Conservation (phyloP, 129 eudicot genomes). For the Escallonia herrerae region DNA sequence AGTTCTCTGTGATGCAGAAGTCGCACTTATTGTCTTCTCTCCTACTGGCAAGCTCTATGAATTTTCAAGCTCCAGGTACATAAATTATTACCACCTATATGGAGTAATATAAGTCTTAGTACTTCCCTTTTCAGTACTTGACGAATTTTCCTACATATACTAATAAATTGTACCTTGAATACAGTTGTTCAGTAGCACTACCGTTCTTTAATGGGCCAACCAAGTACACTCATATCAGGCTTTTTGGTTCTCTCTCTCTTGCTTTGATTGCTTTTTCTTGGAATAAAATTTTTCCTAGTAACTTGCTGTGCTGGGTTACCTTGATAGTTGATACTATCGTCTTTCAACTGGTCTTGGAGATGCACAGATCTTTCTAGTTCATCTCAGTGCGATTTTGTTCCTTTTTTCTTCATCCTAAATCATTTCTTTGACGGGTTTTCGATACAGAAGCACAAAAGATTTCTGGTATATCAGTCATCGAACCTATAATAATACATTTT, state of each 20-base stretch:
- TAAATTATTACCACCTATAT: background rate
- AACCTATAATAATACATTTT: too few species aligned
- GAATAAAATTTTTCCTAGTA: background rate
- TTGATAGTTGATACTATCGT: too few species aligned
- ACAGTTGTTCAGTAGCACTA: too few species aligned
- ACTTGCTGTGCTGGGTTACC: too few species aligned
- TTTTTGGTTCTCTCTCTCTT: background rate
- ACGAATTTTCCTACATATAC: background rate
- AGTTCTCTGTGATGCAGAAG: constrained; percentile 61
- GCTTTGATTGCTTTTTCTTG: too few species aligned
- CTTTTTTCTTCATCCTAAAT: background rate
- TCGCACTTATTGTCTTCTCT: constrained; percentile 56
- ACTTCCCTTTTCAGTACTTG: too few species aligned
- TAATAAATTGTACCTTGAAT: too few species aligned
- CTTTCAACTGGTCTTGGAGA: background rate
- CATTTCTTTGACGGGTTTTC: background rate
- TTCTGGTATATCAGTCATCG: too few species aligned
- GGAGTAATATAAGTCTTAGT: too few species aligned
- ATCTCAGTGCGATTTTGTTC: background rate
- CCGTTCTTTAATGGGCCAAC: too few species aligned
- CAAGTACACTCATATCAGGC: background rate
- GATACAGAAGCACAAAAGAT: background rate
- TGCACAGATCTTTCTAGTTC: background rate
- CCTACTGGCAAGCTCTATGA: constrained; percentile 50
- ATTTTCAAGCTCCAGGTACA: constrained; percentile 51